Conservation (phyloP, 129 eudicot genomes). For the Saussurea involucrata region DNA sequence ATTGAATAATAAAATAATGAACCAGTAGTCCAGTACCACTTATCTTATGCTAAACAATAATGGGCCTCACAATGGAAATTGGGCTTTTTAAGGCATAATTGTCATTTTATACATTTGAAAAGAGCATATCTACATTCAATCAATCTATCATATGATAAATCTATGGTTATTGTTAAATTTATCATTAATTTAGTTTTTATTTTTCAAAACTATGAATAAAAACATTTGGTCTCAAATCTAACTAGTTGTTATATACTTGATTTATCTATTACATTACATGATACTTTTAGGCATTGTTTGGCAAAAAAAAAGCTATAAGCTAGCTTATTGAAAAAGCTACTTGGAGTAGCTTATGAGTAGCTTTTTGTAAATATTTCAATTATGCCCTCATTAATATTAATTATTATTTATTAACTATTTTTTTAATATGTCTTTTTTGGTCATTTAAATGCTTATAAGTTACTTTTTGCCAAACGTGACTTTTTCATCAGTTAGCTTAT, state of each 20-base stretch:
- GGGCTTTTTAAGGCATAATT: not conserved
- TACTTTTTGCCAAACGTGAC: too few species aligned
- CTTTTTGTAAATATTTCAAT: too few species aligned
- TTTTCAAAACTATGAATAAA: not conserved
- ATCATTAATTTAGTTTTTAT: not conserved
- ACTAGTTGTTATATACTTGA: not conserved
- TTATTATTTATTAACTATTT: too few species aligned
- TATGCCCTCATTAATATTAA: too few species aligned
- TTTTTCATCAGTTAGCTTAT: too few species aligned
- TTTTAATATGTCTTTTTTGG: too few species aligned
- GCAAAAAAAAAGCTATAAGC: too few species aligned
- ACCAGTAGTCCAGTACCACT: too few species aligned
- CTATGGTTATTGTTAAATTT: not conserved
- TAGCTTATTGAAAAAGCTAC: too few species aligned
- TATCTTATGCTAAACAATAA: not conserved
- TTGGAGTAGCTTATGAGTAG: too few species aligned
- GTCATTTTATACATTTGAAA: not conserved
- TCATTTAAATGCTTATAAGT: too few species aligned
- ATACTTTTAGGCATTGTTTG: not conserved
- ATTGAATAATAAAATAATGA: not conserved
- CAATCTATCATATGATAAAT: not conserved
- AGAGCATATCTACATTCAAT: not conserved
- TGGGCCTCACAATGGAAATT: not conserved
- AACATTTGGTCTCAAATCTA: not conserved
- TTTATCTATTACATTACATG: not conserved